Evolutionary conservation across 345 rosid genomes (phyloP), one percentile per base, ranked within the genome.

Genomic region (Aurinia saxatilis): DNA sequence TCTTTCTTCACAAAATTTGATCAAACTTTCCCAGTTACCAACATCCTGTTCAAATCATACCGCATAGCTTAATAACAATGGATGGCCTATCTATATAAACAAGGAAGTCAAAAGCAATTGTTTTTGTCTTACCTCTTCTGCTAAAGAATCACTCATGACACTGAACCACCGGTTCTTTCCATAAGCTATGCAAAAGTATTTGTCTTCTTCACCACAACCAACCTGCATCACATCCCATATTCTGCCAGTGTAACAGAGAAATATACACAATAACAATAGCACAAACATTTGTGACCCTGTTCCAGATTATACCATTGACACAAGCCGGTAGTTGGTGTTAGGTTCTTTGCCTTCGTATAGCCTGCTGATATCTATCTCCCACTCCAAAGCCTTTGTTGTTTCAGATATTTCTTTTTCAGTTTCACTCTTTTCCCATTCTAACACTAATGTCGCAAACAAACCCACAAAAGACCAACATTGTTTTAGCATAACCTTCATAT

Each of bases 191-290:
- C 65, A 60, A 14, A 18, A 19, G 21, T 21, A 15, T 18, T 46
- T 44, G 35, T 14, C 16, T 23, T 42, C 64, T 18, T 46, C 65
- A 41, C 33, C 10, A n/a, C 19, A 46, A 13, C 65, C 41, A 60
- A 60, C 52, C 65, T 60, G 65, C 52, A 60, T 55, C 30, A 53
- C 42, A 53, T 35, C 40, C 14, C 30, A 44, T 4, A 16, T 30
- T 42, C 39, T 10, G 18, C 33, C 5, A 35, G 9, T 18, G 7
- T 33, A 33, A 13, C 53, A 19, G 50, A 41, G 14, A 29, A 6
- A 16, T 17, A 16, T 17, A 16, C 46, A 13, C 38, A 23, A 44
- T 16, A 18, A 41, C 33, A 40, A 58, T 11, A n/a, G 19, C 16
- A 13, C 31, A 55, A 8, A 15, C 2, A 13, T 25, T 9, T 21